Percentiles rank a stretch among this genome's conserved stretches.
These are phyloP conservation scores for Fusarium globosum DNA, from an alignment of 2,329 filamentous ascomycete genomes.

Conservation along the genomic window DNA sequence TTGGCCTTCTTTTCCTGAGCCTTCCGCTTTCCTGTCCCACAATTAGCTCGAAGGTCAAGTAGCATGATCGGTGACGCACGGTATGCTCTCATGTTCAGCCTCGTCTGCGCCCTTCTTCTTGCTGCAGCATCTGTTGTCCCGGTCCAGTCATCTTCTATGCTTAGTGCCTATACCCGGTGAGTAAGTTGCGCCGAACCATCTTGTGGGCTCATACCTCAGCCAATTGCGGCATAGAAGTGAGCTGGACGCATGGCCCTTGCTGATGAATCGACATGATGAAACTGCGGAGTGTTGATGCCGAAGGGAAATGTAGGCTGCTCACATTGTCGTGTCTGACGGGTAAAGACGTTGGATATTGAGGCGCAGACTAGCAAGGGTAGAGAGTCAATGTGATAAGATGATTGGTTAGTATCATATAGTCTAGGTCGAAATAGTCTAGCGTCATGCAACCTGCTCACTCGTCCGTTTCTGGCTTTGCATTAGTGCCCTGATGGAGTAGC, in stretches of 20 bases:
- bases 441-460: slow-evolving; percentile 31
- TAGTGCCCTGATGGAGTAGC: neutral
- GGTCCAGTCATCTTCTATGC: slow-evolving; percentile 58
- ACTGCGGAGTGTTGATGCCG: neutral
- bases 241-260: neutral
- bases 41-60: neutral
- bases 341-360: neutral
- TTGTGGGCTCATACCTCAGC: neutral
- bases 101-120: slow-evolving; percentile 56
- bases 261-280: neutral
- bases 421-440: slow-evolving; percentile 2
- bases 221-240: slow-evolving; percentile 21
- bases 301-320: slow-evolving; percentile 39
- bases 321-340: slow-evolving; percentile 24
- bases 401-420: neutral
- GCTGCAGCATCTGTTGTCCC: slow-evolving; percentile 55
- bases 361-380: slow-evolving; percentile 11
- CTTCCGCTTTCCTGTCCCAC: slow-evolving; percentile 13
- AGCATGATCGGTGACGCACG: neutral
- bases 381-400: neutral
- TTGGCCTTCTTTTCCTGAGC: neutral
- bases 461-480: too few relatives aligned
- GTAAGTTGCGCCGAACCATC: neutral
- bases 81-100: slow-evolving; percentile 59
- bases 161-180: slow-evolving; percentile 49